Evolutionary conservation across 2,329 filamentous ascomycete species (phyloP).

Genomic region (Dothistroma pini): DNA sequence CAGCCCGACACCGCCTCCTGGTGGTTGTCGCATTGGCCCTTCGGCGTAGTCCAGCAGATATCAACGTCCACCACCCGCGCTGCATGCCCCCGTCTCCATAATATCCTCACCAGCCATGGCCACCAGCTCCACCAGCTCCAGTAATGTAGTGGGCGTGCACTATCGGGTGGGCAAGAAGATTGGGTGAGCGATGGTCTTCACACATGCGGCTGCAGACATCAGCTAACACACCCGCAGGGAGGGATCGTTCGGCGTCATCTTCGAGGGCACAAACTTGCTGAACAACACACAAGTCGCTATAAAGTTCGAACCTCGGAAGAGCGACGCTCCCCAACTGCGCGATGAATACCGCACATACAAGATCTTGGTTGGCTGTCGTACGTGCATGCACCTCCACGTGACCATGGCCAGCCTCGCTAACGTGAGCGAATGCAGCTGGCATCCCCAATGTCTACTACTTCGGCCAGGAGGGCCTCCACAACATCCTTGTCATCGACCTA

Average conservation of each 20-base stretch:
- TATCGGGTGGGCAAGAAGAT: conserved; percentile 99
- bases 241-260: conserved; percentile 97
- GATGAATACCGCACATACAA: conserved; percentile 99
- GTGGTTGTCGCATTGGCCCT: not conserved
- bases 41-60: not conserved
- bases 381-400: conserved; percentile 46
- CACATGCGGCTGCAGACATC: conserved; percentile 6
- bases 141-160: conserved; percentile 97
- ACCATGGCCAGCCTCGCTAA: conserved; percentile 2
- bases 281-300: conserved; percentile 99
- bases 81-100: not conserved
- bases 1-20: not conserved
- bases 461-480: conserved; percentile 95
- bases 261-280: conserved; percentile 95
- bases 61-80: not conserved
- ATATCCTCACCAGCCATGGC: conserved; percentile 4
- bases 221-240: conserved; percentile 47
- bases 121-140: conserved; percentile 37
- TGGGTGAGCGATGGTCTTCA: conserved; percentile 44
- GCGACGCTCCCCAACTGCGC: conserved; percentile 92
- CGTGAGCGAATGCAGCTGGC: conserved; percentile 62
- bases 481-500: conserved; percentile 96
- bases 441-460: conserved; percentile 99
- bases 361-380: conserved; percentile 97
- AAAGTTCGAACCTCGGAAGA: conserved; percentile 99